phyloP scores from a whole-genome alignment of 495 filamentous ascomycete genomes.

The Glonium stellatum region DNA sequence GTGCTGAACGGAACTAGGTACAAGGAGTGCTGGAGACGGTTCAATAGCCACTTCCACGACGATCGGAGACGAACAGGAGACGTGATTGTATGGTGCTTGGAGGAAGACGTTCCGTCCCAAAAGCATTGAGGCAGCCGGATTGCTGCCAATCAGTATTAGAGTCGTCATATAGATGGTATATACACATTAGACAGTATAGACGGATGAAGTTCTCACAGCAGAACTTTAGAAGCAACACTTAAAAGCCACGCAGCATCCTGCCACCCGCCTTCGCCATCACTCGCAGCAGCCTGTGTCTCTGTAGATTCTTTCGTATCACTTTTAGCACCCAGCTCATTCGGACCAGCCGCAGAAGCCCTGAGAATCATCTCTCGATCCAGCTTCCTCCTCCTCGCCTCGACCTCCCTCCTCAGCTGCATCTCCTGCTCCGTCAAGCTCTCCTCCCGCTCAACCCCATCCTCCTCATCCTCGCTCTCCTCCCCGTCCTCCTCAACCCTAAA shows the following conservation, averaged over 20 bases:
- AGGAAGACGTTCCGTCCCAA: slow-evolving; percentile 22
- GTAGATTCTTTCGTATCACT: slow-evolving; percentile 27
- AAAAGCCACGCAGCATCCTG: slow-evolving; percentile 81
- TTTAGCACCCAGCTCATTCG: slow-evolving; percentile 29
- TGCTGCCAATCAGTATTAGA: no score
- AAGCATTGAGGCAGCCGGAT: neutral
- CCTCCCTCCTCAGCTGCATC: slow-evolving; percentile 34
- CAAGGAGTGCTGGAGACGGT: slow-evolving; percentile 61
- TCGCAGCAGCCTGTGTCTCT: slow-evolving; percentile 5
- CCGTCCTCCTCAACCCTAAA: slow-evolving; percentile 67
- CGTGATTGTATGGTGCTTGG: slow-evolving; percentile 69
- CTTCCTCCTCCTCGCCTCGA: slow-evolving; percentile 39
- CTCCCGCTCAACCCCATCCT: slow-evolving; percentile 42
- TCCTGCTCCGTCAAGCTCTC: slow-evolving; percentile 40
- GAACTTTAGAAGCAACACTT: slow-evolving; percentile 63
- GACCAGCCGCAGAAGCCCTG: slow-evolving; percentile 19
- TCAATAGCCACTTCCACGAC: slow-evolving; percentile 80
- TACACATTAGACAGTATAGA: neutral
- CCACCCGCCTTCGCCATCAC: slow-evolving; percentile 55
- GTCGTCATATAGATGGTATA: neutral
- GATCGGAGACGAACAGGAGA: slow-evolving; percentile 80
- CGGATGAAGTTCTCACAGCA: slow-evolving; percentile 42
- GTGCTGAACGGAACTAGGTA: slow-evolving; percentile 54
- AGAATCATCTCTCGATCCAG: slow-evolving; percentile 28
- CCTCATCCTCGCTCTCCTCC: slow-evolving; percentile 49